Base-by-base conservation (phyloP, 768 basidiomycete genomes). In the Tulasnella sp. region DNA sequence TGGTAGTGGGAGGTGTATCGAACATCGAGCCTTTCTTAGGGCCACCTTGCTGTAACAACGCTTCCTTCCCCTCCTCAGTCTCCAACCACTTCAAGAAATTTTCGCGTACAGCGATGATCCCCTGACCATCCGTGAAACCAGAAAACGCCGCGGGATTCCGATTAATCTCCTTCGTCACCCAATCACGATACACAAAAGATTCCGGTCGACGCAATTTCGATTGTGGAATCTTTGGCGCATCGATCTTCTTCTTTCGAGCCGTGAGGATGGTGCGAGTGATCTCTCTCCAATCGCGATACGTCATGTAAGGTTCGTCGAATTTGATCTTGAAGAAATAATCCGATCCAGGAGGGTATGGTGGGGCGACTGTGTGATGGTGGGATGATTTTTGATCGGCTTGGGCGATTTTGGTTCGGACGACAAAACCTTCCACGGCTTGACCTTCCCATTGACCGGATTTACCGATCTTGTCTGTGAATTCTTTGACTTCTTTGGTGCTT, bases 321-420 rank as follows among this genome's bases (percentile, higher is more conserved):
- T 99, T 99, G 74, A 98, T 79, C 69, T 99, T 99, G 83, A 96
- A 98, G 79, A 99, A 97, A 77, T 97, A 95, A 0, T 90, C 85
- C 1, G 86, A 82, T 29, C 86, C 89, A 0, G 83, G 71, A 0
- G 76, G 70, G 68, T 97, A 96, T 0, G 92, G 93, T 48, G 44
- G 41, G 34, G 53, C 30, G 21, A 41, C 26, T 23, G 50, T 19
- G 23, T 52, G 52, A 29, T n/a, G n/a, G 24, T 24, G 30, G n/a
- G 51, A 52, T 27, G 19, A 13, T 3, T 41, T 32, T 26, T 7
- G 21, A 61, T 34, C 27, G 56, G 30, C 19, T 13, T 27, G 29
- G 24, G 21, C 38, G 64, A 91, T 80, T 62, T 76, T 77, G 1
- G 85, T 85, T 61, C 94, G 83, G 9, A 97, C 90, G 67, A 98